Percentiles rank a stretch among this genome's conserved stretches.
These are phyloP conservation scores for Vanrija sp. DNA, from an alignment of 1,284 basidiomycete species.

Conservation along the genomic window DNA sequence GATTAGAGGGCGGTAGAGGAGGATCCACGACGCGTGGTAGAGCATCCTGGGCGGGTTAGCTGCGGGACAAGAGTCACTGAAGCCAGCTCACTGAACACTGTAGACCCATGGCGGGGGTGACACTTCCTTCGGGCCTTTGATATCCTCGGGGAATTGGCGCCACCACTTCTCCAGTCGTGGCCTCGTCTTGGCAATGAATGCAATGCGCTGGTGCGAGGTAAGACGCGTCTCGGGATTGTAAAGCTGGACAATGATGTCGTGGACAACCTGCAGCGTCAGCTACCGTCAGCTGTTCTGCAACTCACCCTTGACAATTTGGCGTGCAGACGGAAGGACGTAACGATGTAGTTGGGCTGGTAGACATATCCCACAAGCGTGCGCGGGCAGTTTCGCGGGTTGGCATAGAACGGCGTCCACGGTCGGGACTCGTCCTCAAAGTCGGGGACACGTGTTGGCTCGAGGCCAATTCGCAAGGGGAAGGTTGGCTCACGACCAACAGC, in stretches of 20 bases:
- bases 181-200: constrained; percentile 5
- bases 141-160: constrained; percentile 1
- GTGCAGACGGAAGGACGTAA: constrained; percentile 1
- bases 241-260: constrained; percentile 15
- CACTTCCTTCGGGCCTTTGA: neutral
- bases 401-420: constrained; percentile 11
- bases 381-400: constrained; percentile 11
- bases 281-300: neutral
- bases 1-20: constrained; percentile 10
- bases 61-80: no score
- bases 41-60: constrained; percentile 4
- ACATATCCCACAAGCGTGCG: constrained; percentile 5
- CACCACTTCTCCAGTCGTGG: constrained; percentile 8
- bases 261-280: constrained; percentile 6
- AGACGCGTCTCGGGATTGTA: constrained; percentile 10
- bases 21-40: constrained; percentile 14
- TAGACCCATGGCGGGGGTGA: constrained; percentile 12
- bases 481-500: constrained; percentile 14
- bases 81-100: constrained; percentile 5
- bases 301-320: constrained; percentile 5
- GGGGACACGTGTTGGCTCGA: constrained; percentile 5
- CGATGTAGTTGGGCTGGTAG: constrained; percentile 4
- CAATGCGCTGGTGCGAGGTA: neutral
- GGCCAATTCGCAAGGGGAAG: constrained; percentile 5
- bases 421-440: constrained; percentile 14